Evolutionary conservation across 2,329 filamentous ascomycete genomes (phyloP).

Genomic region (Cladosporium sp.): DNA sequence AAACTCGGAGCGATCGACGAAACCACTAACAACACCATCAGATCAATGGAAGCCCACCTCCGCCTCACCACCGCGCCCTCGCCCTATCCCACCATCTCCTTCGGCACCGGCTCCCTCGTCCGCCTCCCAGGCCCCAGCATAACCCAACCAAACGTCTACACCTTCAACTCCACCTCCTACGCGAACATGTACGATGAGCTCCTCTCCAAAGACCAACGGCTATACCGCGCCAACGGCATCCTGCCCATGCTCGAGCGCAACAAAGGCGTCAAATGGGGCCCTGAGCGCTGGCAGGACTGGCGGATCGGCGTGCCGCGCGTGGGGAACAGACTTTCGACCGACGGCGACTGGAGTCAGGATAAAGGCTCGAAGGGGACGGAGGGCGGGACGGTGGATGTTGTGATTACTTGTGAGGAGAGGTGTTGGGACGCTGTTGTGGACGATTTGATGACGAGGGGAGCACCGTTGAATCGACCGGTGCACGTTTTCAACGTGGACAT

Average conservation of each 20-base stretch:
- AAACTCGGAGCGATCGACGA: background rate
- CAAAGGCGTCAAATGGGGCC: conserved; percentile 85
- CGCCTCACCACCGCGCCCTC: conserved; percentile 69
- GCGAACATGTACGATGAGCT: conserved; percentile 92
- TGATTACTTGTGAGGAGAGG: conserved; percentile 95
- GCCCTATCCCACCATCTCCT: conserved; percentile 92
- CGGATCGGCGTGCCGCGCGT: conserved; percentile 77
- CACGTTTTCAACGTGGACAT: conserved; percentile 99
- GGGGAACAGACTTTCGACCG: conserved; percentile 38
- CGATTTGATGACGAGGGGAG: conserved; percentile 80
- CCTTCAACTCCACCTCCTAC: conserved; percentile 96
- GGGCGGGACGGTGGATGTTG: conserved; percentile 83
- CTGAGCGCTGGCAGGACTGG: conserved; percentile 98
- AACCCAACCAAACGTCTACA: conserved; percentile 92
- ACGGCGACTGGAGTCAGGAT: conserved; percentile 55
- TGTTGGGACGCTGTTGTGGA: conserved; percentile 98
- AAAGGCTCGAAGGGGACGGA: conserved; percentile 78
- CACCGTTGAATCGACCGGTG: conserved; percentile 83
- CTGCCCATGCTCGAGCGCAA: conserved; percentile 95
- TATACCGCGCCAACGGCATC: conserved; percentile 89
- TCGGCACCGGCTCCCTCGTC: conserved; percentile 92
- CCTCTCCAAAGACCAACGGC: conserved; percentile 72
- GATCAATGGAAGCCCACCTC: conserved; percentile 98
- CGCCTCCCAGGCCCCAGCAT: conserved; percentile 88
- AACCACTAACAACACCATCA: conserved; percentile 6